Evolutionary conservation across 1,284 basidiomycete genomes (phyloP).

Genomic region (Boletus austroedulis): DNA sequence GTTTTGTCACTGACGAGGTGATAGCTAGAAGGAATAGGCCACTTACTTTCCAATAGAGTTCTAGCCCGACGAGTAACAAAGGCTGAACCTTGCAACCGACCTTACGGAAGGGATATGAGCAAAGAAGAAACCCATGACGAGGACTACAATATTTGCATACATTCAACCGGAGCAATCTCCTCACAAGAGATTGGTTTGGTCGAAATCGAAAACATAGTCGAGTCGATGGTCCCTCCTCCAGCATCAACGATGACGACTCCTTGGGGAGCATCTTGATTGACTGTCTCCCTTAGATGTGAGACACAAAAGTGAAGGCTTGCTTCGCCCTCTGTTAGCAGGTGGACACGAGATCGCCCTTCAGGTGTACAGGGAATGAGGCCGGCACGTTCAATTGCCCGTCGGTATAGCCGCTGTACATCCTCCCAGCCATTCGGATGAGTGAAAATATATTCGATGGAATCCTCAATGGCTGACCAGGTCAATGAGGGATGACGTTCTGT

Average conservation of each 20-base stretch:
- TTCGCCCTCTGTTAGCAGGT: constrained; percentile 51
- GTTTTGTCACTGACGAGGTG: background rate
- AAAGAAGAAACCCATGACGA: no score
- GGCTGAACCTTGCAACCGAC: no score
- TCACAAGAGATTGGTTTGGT: no score
- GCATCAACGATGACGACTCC: no score
- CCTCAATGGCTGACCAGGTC: constrained; percentile 40
- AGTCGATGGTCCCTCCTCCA: no score
- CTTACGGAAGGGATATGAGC: no score
- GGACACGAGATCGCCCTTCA: constrained; percentile 37
- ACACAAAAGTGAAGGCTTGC: constrained; percentile 50
- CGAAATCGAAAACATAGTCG: no score
- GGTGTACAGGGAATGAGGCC: constrained; percentile 32
- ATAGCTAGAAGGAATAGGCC: background rate
- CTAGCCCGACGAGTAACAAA: background rate
- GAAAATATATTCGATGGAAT: constrained; percentile 37
- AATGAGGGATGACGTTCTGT: no score
- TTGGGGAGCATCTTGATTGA: no score
- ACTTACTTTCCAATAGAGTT: background rate
- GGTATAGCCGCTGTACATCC: constrained; percentile 41
- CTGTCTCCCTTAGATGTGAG: no score
- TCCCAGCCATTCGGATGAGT: constrained; percentile 49
- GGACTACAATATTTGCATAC: no score
- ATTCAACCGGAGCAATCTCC: no score
- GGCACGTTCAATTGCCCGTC: constrained; percentile 40